These are phyloP conservation scores for Pseudozyma tsukubaensis DNA, from an alignment of 1,284 basidiomycete species.

Conservation along the genomic window DNA sequence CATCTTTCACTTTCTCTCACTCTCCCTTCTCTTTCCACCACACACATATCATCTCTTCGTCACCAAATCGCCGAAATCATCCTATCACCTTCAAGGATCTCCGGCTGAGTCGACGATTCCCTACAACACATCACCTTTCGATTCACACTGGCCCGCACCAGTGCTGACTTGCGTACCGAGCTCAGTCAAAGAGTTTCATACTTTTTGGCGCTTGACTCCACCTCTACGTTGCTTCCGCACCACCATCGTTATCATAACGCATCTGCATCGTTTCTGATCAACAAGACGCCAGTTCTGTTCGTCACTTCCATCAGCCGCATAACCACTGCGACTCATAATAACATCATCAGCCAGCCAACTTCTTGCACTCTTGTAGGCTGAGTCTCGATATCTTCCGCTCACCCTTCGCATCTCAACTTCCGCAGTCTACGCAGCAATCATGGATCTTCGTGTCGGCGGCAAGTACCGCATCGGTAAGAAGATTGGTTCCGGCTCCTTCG, in stretches of 20 bases:
- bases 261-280: constrained; percentile 9
- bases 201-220: not conserved
- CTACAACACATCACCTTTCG: constrained; percentile 5
- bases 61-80: constrained; percentile 16
- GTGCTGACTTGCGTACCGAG: not conserved
- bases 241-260: not conserved
- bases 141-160: not conserved
- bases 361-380: constrained; percentile 5
- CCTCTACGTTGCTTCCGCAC: constrained; percentile 13
- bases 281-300: constrained; percentile 22
- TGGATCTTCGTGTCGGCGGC: constrained; percentile 95
- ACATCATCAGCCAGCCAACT: constrained; percentile 6
- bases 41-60: constrained; percentile 4
- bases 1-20: constrained; percentile 1
- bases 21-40: constrained; percentile 15
- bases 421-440: constrained; percentile 58
- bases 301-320: constrained; percentile 14
- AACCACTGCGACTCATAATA: not conserved
- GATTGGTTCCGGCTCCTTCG: constrained; percentile 98
- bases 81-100: constrained; percentile 9
- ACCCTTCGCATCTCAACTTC: constrained; percentile 4
- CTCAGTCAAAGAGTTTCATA: not conserved
- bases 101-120: constrained; percentile 26
- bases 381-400: constrained; percentile 2
- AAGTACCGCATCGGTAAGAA: constrained; percentile 97